Conservation (phyloP, 2,329 filamentous ascomycete species). For the Paradendryphiella salina region DNA sequence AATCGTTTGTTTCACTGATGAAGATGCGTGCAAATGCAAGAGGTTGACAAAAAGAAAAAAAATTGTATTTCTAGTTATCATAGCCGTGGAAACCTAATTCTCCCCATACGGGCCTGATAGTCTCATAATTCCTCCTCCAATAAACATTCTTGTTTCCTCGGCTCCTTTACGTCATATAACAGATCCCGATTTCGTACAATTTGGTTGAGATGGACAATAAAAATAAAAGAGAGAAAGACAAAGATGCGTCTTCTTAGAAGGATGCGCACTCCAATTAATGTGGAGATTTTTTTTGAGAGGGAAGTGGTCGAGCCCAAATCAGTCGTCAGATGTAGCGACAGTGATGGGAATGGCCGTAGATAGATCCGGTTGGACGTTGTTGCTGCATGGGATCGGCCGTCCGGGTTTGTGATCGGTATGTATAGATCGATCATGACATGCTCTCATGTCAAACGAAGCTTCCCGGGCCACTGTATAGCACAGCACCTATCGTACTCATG, state of each 20-base stretch:
- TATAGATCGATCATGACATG: background rate
- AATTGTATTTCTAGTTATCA: background rate
- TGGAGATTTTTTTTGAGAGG: background rate
- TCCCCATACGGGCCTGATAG: background rate
- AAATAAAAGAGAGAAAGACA: slow-evolving; percentile 1
- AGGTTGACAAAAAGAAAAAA: background rate
- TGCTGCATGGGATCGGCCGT: slow-evolving; percentile 1
- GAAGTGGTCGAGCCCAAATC: background rate
- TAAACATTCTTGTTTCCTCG: background rate
- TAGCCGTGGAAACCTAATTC: background rate
- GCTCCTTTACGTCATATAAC: background rate
- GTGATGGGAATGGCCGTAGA: background rate
- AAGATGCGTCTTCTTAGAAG: background rate
- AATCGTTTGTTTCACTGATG: too few relatives aligned
- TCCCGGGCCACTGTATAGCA: slow-evolving; percentile 1
- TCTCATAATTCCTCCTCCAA: too few relatives aligned
- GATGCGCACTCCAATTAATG: background rate
- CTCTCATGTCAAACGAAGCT: background rate
- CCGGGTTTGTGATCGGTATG: background rate
- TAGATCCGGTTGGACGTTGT: slow-evolving; percentile 2
- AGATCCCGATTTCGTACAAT: background rate
- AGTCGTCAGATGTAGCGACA: slow-evolving; percentile 8
- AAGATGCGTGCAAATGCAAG: background rate
- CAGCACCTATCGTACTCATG: slow-evolving; percentile 4
- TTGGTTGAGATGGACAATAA: slow-evolving; percentile 1